Evolutionary conservation across 371 early-diverging fungal genomes (phyloP).

Genomic region (Choanephora cucurbitarum): DNA sequence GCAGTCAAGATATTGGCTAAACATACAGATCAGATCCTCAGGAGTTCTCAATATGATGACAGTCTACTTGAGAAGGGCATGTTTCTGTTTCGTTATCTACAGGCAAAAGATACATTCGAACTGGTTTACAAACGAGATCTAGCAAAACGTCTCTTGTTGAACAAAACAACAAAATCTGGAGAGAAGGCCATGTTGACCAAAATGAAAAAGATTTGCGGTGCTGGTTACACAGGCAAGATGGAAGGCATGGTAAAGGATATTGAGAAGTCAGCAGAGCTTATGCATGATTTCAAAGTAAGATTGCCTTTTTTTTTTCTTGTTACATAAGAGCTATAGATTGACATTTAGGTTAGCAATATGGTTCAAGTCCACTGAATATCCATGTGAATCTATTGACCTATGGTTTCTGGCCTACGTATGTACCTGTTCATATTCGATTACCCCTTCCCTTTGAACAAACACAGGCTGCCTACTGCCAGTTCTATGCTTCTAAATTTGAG

Average conservation of each 20-base stretch:
- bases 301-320: too few relatives aligned
- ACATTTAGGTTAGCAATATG: background rate
- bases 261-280: conserved; percentile 73
- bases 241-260: conserved; percentile 97
- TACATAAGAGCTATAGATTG: background rate
- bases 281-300: conserved; percentile 61
- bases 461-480: conserved; percentile 71
- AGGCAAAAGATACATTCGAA: conserved; percentile 91
- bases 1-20: conserved; percentile 78
- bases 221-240: conserved; percentile 84
- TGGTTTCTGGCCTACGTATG: conserved; percentile 92
- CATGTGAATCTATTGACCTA: conserved; percentile 83
- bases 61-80: conserved; percentile 34
- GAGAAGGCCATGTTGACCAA: conserved; percentile 87
- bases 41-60: conserved; percentile 37
- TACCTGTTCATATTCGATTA: conserved; percentile 66
- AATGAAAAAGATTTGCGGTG: conserved; percentile 87
- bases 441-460: conserved; percentile 58
- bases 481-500: conserved; percentile 75
- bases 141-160: conserved; percentile 84
- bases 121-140: conserved; percentile 90
- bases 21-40: conserved; percentile 33
- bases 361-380: conserved; percentile 28
- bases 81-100: conserved; percentile 31
- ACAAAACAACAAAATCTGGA: conserved; percentile 70